Evolutionary conservation across 2,329 filamentous ascomycete genomes (phyloP).

Genomic region (Apiospora rasikravindrae): DNA sequence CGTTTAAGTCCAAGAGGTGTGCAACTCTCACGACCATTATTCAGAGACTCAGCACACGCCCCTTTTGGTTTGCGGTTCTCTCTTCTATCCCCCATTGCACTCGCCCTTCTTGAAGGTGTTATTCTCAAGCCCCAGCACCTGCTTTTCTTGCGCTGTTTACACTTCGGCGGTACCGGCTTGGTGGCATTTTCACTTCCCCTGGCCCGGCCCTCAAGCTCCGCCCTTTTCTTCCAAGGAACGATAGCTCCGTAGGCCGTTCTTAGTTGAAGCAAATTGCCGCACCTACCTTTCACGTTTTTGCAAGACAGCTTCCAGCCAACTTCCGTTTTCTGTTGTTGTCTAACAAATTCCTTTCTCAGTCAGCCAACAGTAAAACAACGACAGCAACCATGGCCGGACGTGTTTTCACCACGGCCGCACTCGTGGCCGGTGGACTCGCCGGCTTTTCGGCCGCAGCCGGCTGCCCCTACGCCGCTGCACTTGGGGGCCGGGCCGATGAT

Average conservation of each 20-base stretch:
- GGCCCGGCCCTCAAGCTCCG: neutral
- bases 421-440: constrained; percentile 32
- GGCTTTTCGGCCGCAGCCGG: constrained; percentile 34
- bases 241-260: neutral
- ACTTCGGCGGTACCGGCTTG: neutral
- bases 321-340: neutral
- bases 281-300: neutral
- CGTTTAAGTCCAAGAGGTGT: neutral
- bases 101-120: neutral
- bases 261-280: neutral
- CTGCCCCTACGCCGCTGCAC: constrained; percentile 40
- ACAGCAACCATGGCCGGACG: constrained; percentile 30
- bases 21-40: neutral
- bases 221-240: neutral
- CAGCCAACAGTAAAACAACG: neutral
- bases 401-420: constrained; percentile 27
- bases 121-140: neutral
- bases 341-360: neutral
- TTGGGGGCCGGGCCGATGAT: constrained; percentile 33
- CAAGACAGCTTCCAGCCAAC: neutral
- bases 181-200: neutral
- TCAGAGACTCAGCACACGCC: too few species aligned
- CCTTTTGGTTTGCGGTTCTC: neutral
- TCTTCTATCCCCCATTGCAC: neutral
- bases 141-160: neutral